Base-by-base conservation (phyloP, 164 flowering plant genomes). In the Akebia trifoliata region DNA sequence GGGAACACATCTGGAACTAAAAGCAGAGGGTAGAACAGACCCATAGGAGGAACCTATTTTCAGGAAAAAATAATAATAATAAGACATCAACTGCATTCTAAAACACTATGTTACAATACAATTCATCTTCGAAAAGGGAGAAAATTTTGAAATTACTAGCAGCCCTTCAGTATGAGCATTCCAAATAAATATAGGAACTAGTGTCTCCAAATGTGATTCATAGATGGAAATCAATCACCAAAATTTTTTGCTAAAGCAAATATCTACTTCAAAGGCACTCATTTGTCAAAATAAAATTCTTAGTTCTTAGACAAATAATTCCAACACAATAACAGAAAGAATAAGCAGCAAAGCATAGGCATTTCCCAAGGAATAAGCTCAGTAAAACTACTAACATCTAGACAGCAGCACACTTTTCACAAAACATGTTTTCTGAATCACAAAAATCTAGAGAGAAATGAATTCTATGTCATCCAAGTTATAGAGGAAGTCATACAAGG, bases 1-100 rank as follows among this genome's bases (percentile, higher is more conserved):
- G 99, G 97, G 65, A 76, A 81, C 39, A 74, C 86, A 57, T 88
- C 95, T 26, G 97, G 87, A 72, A 82, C 93, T 81, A 94, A 76
- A 69, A 94, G 89, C 64, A 43, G 78, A 43, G 99, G 97, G 68
- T 81, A 86, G 73, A 94, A 94, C 68, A 90, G 67, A 65, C 99
- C 97, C 97, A 90, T 87, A 20, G 99, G 96, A 68, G 99, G 93
- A 52, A 90, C 93, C 99, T 90, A 48, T 72, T 67, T 46, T 57
- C 51, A 54, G 32, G 59, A 63, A n/a, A n/a, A n/a, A n/a, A n/a
- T n/a, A n/a, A n/a, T n/a, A n/a, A 68, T 6, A 11, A 43, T 61
- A 59, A 80, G 37, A 7, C 25, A 42, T 47, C n/a, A 39, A 52
- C 24, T 49, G 56, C 50, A 61, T 35, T 30, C 35, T 24, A 45